Conservation (phyloP, 495 filamentous ascomycete species). For the Chaetomium cochliodes region DNA sequence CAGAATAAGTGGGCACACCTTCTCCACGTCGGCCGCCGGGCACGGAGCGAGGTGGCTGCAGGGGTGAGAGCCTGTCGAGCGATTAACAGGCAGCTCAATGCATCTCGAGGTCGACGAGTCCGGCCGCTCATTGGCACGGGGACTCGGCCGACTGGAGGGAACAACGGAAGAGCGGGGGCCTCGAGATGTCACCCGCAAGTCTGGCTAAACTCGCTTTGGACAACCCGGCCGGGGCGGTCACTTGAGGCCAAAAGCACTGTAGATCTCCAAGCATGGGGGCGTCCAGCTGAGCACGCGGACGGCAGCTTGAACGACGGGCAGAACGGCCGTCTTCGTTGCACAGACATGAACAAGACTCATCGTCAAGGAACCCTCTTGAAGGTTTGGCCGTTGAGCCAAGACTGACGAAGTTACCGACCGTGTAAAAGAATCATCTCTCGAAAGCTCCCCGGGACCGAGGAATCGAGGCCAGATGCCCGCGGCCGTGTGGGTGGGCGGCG, state of each 20-base stretch:
- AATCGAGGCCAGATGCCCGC: not conserved
- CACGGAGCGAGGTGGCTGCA: slow-evolving; percentile 37
- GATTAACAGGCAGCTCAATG: slow-evolving; percentile 39
- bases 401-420: not conserved
- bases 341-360: not conserved
- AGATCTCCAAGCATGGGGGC: slow-evolving; percentile 20
- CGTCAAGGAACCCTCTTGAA: not conserved
- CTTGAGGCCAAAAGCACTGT: slow-evolving; percentile 15
- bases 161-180: slow-evolving; percentile 19
- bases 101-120: slow-evolving; percentile 30
- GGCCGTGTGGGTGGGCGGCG: slow-evolving; percentile 12
- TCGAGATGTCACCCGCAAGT: slow-evolving; percentile 19
- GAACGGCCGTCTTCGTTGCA: not conserved
- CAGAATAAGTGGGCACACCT: slow-evolving; percentile 25
- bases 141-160: slow-evolving; percentile 30
- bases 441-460: slow-evolving; percentile 17
- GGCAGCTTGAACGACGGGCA: slow-evolving; percentile 1
- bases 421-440: not conserved
- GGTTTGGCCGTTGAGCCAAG: not conserved
- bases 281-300: slow-evolving; percentile 8
- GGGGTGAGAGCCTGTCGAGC: slow-evolving; percentile 34
- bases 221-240: slow-evolving; percentile 18
- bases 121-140: slow-evolving; percentile 35
- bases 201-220: slow-evolving; percentile 30
- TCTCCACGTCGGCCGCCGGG: slow-evolving; percentile 32